phyloP scores from a whole-genome alignment of 495 filamentous ascomycete genomes.

The Lasiosphaeria miniovina region DNA sequence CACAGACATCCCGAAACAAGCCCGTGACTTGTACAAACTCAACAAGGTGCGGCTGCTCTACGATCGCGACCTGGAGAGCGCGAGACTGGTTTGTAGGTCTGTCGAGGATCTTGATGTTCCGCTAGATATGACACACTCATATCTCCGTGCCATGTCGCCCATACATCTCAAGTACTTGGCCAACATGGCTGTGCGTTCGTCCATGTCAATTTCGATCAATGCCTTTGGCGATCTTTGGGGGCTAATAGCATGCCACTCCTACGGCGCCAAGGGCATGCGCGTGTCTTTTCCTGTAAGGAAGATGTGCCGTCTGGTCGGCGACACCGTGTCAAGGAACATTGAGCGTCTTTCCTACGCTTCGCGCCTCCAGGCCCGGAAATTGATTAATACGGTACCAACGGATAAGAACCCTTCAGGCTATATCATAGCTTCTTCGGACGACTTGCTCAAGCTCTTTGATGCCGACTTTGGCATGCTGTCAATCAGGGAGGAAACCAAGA shows the following conservation, averaged over 20 bases:
- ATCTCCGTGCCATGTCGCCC: constrained; percentile 86
- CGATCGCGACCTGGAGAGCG: constrained; percentile 70
- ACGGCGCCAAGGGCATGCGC: constrained; percentile 75
- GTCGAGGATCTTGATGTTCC: constrained; percentile 72
- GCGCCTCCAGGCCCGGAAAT: constrained; percentile 73
- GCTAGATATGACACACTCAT: constrained; percentile 80
- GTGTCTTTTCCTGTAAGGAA: constrained; percentile 90
- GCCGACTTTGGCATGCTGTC: constrained; percentile 86
- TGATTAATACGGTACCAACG: constrained; percentile 76
- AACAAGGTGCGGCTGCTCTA: constrained; percentile 79
- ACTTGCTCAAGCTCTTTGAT: constrained; percentile 80
- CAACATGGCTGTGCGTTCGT: constrained; percentile 88
- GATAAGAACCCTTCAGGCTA: constrained; percentile 85
- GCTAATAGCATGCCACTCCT: constrained; percentile 82
- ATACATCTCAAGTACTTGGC: constrained; percentile 84
- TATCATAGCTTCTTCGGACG: constrained; percentile 87
- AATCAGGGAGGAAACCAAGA: constrained; percentile 84
- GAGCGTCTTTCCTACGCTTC: constrained; percentile 86
- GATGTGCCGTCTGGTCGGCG: constrained; percentile 90
- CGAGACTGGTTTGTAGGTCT: constrained; percentile 79
- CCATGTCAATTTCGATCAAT: constrained; percentile 93
- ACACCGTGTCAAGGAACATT: constrained; percentile 83
- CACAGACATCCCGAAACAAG: constrained; percentile 85
- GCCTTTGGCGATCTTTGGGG: constrained; percentile 86
- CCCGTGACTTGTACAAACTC: constrained; percentile 74